Evolutionary conservation across 2,329 filamentous ascomycete species (phyloP).

Genomic region (Paecilomyces fulvus): DNA sequence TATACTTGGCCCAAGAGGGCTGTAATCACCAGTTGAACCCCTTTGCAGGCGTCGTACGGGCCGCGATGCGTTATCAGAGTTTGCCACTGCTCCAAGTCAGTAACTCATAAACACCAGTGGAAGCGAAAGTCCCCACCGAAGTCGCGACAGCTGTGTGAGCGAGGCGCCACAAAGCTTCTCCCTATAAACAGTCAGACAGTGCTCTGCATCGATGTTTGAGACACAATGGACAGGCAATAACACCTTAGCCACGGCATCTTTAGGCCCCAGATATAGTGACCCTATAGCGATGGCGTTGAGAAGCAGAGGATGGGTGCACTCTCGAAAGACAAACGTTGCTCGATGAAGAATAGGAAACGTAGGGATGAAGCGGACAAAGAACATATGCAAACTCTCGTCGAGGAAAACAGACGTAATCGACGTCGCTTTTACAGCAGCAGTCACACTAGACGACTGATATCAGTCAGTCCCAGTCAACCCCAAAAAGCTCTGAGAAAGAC

Average conservation of each 20-base stretch:
- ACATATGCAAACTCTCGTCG: constrained; percentile 41
- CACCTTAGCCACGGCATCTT: constrained; percentile 33
- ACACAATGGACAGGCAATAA: background rate
- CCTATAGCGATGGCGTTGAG: constrained; percentile 40
- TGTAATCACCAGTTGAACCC: constrained; percentile 37
- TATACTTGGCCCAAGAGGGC: constrained; percentile 38
- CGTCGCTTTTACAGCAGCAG: constrained; percentile 36
- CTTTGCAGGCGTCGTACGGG: constrained; percentile 35
- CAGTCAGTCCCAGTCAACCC: background rate
- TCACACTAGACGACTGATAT: constrained; percentile 33
- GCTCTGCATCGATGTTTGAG: background rate
- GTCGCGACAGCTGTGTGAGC: constrained; percentile 39
- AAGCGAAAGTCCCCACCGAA: constrained; percentile 18
- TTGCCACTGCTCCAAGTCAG: constrained; percentile 27
- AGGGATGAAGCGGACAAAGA: constrained; percentile 39
- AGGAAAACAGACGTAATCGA: constrained; percentile 39
- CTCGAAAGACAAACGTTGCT: constrained; percentile 37
- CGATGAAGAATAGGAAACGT: constrained; percentile 39
- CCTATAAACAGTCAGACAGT: constrained; percentile 12
- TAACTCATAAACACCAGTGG: background rate
- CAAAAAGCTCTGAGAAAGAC: constrained; percentile 6
- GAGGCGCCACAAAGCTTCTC: constrained; percentile 37
- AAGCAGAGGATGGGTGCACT: constrained; percentile 36
- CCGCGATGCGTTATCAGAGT: constrained; percentile 35
- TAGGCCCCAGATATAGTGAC: constrained; percentile 38